Evolutionary conservation across 2,329 filamentous ascomycete species (phyloP).

Genomic region (Talaromyces sp.): DNA sequence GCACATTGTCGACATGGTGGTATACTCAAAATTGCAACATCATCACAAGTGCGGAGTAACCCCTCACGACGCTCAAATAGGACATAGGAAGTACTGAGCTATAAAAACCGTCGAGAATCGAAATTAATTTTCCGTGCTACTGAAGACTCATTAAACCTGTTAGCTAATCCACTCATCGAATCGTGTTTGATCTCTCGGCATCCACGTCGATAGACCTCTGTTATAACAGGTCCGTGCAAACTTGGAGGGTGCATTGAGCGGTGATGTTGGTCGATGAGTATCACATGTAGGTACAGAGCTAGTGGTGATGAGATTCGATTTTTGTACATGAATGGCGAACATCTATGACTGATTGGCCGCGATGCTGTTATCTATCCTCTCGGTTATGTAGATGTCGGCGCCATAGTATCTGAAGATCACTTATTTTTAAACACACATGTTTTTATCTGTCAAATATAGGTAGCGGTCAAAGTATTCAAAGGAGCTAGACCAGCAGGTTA

Average conservation of each 20-base stretch:
- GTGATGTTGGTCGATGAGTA: not conserved
- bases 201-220: not conserved
- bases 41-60: not conserved
- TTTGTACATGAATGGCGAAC: not conserved
- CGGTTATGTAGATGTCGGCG: not conserved
- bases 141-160: not conserved
- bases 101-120: not conserved
- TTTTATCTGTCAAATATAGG: not conserved
- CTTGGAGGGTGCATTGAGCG: not conserved
- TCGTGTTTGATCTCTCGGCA: not conserved
- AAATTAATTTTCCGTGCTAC: not conserved
- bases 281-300: not conserved
- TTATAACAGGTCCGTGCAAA: not conserved
- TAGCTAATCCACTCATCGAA: not conserved
- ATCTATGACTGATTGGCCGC: not conserved
- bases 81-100: not conserved
- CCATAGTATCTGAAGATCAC: not conserved
- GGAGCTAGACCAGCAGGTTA: not conserved
- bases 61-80: not conserved
- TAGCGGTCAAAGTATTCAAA: not conserved
- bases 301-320: not conserved
- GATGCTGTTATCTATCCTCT: not conserved
- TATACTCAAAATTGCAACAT: not conserved
- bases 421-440: not conserved
- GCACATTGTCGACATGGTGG: not conserved